A percentile compares a stretch with the other conserved stretches of the same genome.
Conservation (phyloP, 2,329 filamentous ascomycete genomes). For the Teratosphaeria zuluensis region DNA sequence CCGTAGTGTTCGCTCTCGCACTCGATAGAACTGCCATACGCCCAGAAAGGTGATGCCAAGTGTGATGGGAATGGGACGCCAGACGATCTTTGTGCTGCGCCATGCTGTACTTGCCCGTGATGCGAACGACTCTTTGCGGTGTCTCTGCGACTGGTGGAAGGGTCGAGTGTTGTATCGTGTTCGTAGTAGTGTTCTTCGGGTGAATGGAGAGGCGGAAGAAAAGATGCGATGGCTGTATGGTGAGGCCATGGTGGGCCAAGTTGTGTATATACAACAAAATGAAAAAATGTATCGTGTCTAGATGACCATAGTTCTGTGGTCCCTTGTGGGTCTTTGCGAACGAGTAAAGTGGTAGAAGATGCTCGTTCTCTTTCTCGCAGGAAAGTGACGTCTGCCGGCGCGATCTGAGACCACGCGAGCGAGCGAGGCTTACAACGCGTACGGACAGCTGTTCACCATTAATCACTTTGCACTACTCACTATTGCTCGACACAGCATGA, state of each 20-base stretch:
- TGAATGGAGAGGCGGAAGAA: neutral
- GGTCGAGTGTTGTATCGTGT: neutral
- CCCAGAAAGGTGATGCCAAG: conserved; percentile 79
- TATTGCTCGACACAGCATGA: neutral
- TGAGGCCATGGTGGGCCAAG: neutral
- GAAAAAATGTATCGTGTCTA: neutral
- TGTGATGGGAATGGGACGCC: conserved; percentile 83
- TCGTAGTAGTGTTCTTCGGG: neutral
- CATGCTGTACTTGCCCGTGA: conserved; percentile 50
- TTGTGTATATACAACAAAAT: neutral
- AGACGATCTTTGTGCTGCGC: conserved; percentile 60
- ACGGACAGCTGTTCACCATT: neutral
- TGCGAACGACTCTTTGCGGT: conserved; percentile 43
- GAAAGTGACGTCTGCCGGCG: neutral
- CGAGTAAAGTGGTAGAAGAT: neutral
- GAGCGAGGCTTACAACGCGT: neutral
- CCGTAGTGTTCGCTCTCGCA: conserved; percentile 39
- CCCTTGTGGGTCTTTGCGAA: neutral
- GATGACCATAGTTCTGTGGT: neutral
- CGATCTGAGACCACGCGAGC: neutral
- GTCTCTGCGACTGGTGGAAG: neutral
- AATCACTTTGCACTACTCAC: neutral
- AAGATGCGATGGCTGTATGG: neutral
- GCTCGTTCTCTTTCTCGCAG: neutral
- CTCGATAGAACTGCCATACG: conserved; percentile 72